phyloP scores from a whole-genome alignment of 1,284 basidiomycete species.

The Irpex sp. region DNA sequence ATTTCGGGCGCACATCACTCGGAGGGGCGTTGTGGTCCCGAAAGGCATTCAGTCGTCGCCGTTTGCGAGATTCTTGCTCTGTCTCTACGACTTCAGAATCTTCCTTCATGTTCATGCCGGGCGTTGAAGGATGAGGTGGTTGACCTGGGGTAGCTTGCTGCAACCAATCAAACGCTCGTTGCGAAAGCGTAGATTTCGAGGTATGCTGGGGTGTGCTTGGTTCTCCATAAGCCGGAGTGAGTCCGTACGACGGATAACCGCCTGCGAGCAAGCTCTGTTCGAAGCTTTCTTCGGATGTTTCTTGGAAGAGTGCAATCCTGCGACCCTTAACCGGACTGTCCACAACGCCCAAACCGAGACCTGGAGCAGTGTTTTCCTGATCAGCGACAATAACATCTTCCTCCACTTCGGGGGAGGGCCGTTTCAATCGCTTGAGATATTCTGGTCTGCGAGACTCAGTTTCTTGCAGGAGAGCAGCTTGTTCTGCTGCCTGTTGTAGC shows the following conservation, averaged over 20 bases:
- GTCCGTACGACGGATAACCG: conserved; percentile 66
- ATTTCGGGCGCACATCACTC: conserved; percentile 27
- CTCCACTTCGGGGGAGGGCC: conserved; percentile 37
- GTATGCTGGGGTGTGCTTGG: conserved; percentile 24
- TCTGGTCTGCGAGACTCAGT: conserved; percentile 63
- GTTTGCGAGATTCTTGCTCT: conserved; percentile 62
- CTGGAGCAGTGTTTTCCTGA: conserved; percentile 20
- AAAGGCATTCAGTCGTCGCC: conserved; percentile 63
- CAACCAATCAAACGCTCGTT: conserved; percentile 34
- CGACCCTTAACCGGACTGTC: conserved; percentile 69
- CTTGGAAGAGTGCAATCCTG: conserved; percentile 68
- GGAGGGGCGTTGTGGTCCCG: conserved; percentile 21
- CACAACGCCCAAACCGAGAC: conserved; percentile 47
- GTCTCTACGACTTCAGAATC: conserved; percentile 36
- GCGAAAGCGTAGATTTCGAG: conserved; percentile 22
- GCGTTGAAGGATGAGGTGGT: conserved; percentile 4
- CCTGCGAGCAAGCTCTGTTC: conserved; percentile 77
- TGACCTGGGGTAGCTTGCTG: conserved; percentile 37
- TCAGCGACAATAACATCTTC: conserved; percentile 19
- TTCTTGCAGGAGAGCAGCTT: conserved; percentile 44
- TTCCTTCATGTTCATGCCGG: conserved; percentile 23
- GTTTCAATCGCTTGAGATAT: conserved; percentile 58
- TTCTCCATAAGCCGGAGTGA: conserved; percentile 25
- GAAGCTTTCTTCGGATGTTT: conserved; percentile 78
- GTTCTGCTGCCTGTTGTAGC: conserved; percentile 45